Conservation (phyloP, 2,329 filamentous ascomycete genomes). For the Ilyonectria destructans region DNA sequence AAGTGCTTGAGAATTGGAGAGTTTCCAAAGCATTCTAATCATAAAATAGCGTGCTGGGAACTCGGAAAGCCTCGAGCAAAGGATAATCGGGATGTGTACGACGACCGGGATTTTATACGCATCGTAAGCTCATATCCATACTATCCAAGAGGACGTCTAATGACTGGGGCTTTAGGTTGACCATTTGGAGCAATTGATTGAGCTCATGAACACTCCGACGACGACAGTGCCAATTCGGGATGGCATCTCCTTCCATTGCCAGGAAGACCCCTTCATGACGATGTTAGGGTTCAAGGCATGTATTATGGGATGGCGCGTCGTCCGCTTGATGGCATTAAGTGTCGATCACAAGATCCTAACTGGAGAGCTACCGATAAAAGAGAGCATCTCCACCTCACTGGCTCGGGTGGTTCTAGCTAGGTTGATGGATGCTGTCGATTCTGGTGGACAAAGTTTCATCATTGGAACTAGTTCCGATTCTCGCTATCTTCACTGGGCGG, state of each 20-base stretch:
- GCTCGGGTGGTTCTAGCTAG: slow-evolving; percentile 21
- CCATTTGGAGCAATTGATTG: slow-evolving; percentile 29
- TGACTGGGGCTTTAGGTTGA: slow-evolving; percentile 13
- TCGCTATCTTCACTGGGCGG: slow-evolving; percentile 26
- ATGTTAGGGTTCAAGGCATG: slow-evolving; percentile 29
- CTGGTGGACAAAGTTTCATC: slow-evolving; percentile 16
- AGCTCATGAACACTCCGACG: slow-evolving; percentile 17
- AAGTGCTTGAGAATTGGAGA: background rate
- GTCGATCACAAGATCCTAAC: slow-evolving; percentile 21
- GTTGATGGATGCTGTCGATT: slow-evolving; percentile 28
- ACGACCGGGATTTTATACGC: slow-evolving; percentile 28
- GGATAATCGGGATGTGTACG: slow-evolving; percentile 28
- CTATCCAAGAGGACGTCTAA: background rate
- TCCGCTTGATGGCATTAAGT: slow-evolving; percentile 27
- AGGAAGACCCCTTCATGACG: slow-evolving; percentile 32
- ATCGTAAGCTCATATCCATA: background rate
- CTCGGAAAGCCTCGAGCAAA: slow-evolving; percentile 32
- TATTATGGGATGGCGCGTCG: slow-evolving; percentile 34
- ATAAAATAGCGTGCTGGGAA: slow-evolving; percentile 23
- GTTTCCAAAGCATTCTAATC: background rate
- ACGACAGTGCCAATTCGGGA: background rate
- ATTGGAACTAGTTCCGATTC: slow-evolving; percentile 18
- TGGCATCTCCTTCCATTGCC: slow-evolving; percentile 1
- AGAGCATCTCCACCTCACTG: slow-evolving; percentile 15
- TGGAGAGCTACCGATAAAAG: slow-evolving; percentile 12